phyloP scores from a whole-genome alignment of 2,329 filamentous ascomycete species.

The Neurospora sp. region DNA sequence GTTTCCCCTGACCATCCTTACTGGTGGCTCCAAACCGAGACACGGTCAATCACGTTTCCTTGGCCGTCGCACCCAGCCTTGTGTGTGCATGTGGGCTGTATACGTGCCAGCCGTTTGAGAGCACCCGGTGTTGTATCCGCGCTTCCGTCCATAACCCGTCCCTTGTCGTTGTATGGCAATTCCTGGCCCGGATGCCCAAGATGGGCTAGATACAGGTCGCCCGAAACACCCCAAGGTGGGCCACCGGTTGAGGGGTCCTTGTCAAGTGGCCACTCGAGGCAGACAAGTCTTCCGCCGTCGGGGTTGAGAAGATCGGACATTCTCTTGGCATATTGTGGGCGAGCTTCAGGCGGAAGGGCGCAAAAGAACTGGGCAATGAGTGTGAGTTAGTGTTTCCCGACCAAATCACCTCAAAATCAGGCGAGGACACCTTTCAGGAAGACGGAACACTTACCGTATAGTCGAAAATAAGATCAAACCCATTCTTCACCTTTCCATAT shows the following conservation, averaged over 20 bases:
- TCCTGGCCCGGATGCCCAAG: slow-evolving; percentile 60
- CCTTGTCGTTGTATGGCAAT: slow-evolving; percentile 45
- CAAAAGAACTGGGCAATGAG: slow-evolving; percentile 46
- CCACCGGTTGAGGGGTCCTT: slow-evolving; percentile 58
- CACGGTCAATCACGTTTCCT: slow-evolving; percentile 39
- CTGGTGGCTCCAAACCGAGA: slow-evolving; percentile 41
- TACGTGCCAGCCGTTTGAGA: slow-evolving; percentile 36
- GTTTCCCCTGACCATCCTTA: neutral
- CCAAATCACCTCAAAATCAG: neutral
- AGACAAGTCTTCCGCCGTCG: slow-evolving; percentile 41
- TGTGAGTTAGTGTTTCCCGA: neutral
- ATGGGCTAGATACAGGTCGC: slow-evolving; percentile 62
- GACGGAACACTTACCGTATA: slow-evolving; percentile 41
- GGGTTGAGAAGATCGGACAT: slow-evolving; percentile 40
- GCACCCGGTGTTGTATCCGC: slow-evolving; percentile 25
- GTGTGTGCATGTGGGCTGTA: slow-evolving; percentile 42
- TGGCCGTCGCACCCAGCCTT: slow-evolving; percentile 33
- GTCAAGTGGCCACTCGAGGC: slow-evolving; percentile 69
- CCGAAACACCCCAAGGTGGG: slow-evolving; percentile 62
- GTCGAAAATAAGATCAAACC: slow-evolving; percentile 58
- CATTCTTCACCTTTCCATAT: slow-evolving; percentile 23
- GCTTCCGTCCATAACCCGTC: slow-evolving; percentile 30
- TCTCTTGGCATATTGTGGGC: slow-evolving; percentile 43
- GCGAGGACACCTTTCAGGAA: neutral
- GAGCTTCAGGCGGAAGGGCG: slow-evolving; percentile 44